Conservation (phyloP, 441 rosid species). For the Populus hybrid region DNA sequence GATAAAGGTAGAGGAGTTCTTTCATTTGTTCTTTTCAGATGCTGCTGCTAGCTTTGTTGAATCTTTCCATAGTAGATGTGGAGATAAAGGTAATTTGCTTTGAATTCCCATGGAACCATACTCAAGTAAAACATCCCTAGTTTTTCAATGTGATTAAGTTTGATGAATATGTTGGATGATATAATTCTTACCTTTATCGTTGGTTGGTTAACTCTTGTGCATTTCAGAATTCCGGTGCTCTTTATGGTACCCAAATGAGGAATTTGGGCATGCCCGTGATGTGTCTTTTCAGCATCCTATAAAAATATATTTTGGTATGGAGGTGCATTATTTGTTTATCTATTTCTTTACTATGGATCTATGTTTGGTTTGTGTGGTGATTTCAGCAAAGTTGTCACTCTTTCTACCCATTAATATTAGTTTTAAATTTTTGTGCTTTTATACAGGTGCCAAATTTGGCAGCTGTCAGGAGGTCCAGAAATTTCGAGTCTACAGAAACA, state of each 20-base stretch:
- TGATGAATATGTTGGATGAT: constrained; percentile 2
- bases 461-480: constrained; percentile 87
- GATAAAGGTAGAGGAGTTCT: constrained; percentile 80
- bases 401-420: not conserved
- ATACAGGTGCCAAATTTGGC: constrained; percentile 84
- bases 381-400: not conserved
- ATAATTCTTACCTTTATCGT: constrained; percentile 9
- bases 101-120: constrained; percentile 19
- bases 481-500: constrained; percentile 71
- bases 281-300: constrained; percentile 92
- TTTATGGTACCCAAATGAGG: constrained; percentile 65
- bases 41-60: constrained; percentile 57
- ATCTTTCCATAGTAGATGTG: constrained; percentile 72
- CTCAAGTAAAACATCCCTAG: constrained; percentile 6
- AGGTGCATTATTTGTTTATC: constrained; percentile 4
- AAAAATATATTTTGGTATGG: constrained; percentile 86
- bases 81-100: constrained; percentile 77
- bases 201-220: constrained; percentile 7
- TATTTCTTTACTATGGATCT: not conserved
- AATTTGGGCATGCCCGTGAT: constrained; percentile 73
- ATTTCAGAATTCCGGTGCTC: constrained; percentile 78
- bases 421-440: constrained; percentile 19
- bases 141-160: constrained; percentile 8
- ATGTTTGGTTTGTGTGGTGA: constrained; percentile 2
- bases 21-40: constrained; percentile 71